These are phyloP conservation scores for Coemansia sp. DNA, from an alignment of 192 early-diverging fungal genomes.

Conservation along the genomic window DNA sequence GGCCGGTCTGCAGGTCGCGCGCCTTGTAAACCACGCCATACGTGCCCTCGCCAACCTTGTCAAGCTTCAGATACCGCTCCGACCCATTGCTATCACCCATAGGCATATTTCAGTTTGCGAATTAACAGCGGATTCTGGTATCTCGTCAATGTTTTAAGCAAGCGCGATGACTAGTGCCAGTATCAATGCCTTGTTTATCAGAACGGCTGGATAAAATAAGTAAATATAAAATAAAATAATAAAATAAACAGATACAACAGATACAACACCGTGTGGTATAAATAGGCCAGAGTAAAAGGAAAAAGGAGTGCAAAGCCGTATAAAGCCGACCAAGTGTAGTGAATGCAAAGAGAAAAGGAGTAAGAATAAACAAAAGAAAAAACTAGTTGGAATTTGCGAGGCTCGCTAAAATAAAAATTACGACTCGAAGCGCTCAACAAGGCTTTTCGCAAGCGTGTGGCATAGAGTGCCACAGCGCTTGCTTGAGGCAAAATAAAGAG, in stretches of 20 bases:
- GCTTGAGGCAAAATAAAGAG: background rate
- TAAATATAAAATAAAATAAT: background rate
- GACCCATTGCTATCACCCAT: constrained; percentile 24
- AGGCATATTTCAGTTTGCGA: constrained; percentile 11
- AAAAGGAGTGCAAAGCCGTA: background rate
- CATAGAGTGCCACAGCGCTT: background rate
- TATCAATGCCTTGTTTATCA: background rate
- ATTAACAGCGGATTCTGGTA: background rate
- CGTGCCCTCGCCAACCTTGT: constrained; percentile 82
- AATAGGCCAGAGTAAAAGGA: background rate
- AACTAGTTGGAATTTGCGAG: background rate
- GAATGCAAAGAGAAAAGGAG: background rate
- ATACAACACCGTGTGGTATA: background rate
- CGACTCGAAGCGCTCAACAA: background rate
- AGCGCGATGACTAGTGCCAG: background rate
- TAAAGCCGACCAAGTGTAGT: background rate
- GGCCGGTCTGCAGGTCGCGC: constrained; percentile 53
- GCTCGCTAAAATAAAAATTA: no score
- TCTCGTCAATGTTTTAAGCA: background rate
- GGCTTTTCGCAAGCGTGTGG: background rate
- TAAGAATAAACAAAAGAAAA: background rate
- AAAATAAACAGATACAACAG: background rate
- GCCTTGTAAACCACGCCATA: constrained; percentile 83
- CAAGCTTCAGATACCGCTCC: constrained; percentile 66
- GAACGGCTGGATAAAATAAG: background rate